phyloP scores from a whole-genome alignment of 2,329 filamentous ascomycete species.

The Diaporthe citri region DNA sequence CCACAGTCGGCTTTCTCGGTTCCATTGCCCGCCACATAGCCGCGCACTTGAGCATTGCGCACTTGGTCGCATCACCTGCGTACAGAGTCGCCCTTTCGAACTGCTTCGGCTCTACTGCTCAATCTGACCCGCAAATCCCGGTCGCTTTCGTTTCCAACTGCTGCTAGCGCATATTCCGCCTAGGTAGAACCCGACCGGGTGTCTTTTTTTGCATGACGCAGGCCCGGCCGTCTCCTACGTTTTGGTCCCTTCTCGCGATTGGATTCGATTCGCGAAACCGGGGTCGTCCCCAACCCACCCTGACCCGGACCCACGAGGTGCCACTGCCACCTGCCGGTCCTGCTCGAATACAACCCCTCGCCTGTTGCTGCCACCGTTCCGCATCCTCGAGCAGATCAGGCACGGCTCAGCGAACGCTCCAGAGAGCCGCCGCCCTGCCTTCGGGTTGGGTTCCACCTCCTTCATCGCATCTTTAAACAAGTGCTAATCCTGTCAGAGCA shows the following conservation, averaged over 20 bases:
- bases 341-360: conserved; percentile 15
- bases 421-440: not conserved
- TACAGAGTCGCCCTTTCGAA: not conserved
- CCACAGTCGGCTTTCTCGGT: not conserved
- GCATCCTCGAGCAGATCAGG: conserved; percentile 23
- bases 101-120: not conserved
- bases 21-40: not conserved
- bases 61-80: not conserved
- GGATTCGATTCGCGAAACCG: conserved; percentile 18
- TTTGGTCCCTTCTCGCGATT: conserved; percentile 24
- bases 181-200: conserved; percentile 8
- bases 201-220: conserved; percentile 15
- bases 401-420: conserved; percentile 8
- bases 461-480: conserved; percentile 26
- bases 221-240: not conserved
- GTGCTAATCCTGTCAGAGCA: conserved; percentile 13
- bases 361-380: not conserved
- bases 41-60: not conserved
- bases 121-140: not conserved
- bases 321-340: not conserved
- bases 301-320: conserved; percentile 12
- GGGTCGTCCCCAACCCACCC: conserved; percentile 18
- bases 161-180: conserved; percentile 8
- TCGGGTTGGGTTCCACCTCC: not conserved
- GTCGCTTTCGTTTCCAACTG: conserved; percentile 10